Base-by-base conservation (phyloP, 495 filamentous ascomycete species). In the Haplographium delicatum region DNA sequence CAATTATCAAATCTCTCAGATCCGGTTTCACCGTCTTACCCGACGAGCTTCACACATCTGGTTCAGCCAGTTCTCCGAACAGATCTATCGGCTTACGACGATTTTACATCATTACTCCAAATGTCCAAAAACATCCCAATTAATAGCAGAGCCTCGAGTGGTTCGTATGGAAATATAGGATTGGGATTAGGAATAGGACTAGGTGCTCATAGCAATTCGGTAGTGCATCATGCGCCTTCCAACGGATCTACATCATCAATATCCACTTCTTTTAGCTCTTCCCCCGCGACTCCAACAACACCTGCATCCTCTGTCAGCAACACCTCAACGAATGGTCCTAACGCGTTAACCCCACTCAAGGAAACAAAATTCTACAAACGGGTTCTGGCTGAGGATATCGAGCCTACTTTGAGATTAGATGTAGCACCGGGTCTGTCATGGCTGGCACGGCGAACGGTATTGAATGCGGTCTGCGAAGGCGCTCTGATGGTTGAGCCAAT, bases 341-440 rank as follows among this genome's bases (percentile, higher is more conserved):
- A 58, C 51, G 46, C 53, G 3, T 31, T 59, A 19, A 59, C 56
- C 6, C 60, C 60, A 4, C 68, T 98, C 37, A 95, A 95, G 60
- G 93, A 96, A 47, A 89, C 85, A 3, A 86, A 84, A 53, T 97
- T 96, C 65, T 98, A 90, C 68, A 98, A 98, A 66, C 81, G 93
- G 18, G 80, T 77, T 5, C 66, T 96, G 10, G 72, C 79, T 44
- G 93, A 98, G 64, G 93, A 97, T 66, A 86, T 98, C 46, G 93
- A 98, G 67, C 93, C 93, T 2, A 95, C 93, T 0, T 68, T 98
- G 16, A 80, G 93, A 33, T 77, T 97, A 4, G 93, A 98, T 66
- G 75, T 77, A 4, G 88, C 93, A 0, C 91, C 93, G 1, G 90
- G 91, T 0, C 81, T 98, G 30, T 94, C 89, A 18, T 98, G 91